These are phyloP conservation scores for Takashimella tepidaria DNA, from an alignment of 1,284 basidiomycete genomes.

Conservation along the genomic window DNA sequence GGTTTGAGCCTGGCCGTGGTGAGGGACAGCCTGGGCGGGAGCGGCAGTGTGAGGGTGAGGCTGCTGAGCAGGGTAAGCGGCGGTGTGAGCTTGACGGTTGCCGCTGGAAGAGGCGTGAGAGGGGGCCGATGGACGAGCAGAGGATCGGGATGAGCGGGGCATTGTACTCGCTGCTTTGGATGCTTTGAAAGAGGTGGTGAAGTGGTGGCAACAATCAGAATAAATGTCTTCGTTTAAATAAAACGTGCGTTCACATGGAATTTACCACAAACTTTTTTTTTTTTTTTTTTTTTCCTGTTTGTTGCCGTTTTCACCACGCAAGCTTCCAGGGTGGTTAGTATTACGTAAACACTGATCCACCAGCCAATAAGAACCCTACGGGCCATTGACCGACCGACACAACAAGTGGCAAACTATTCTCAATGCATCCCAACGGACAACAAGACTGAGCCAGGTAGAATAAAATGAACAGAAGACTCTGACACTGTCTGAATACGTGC, in stretches of 20 bases:
- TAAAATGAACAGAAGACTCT: too few relatives aligned
- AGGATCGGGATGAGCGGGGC: slow-evolving; percentile 30
- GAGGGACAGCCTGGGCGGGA: slow-evolving; percentile 12
- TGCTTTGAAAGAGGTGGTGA: background rate
- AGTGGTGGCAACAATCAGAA: background rate
- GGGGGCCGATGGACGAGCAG: slow-evolving; percentile 39
- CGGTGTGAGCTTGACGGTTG: slow-evolving; percentile 30
- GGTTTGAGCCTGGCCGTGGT: slow-evolving; percentile 13
- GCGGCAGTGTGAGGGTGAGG: slow-evolving; percentile 17
- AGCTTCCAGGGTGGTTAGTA: too few relatives aligned
- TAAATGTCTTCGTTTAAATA: background rate
- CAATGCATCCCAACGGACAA: too few relatives aligned
- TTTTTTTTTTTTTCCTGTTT: background rate
- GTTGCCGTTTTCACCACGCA: background rate
- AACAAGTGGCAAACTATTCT: too few relatives aligned
- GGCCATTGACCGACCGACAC: too few relatives aligned
- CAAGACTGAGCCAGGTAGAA: too few relatives aligned
- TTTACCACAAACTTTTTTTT: background rate
- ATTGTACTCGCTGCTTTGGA: background rate
- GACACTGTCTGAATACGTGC: too few relatives aligned
- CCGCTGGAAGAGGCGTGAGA: slow-evolving; percentile 20
- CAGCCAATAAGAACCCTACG: too few relatives aligned
- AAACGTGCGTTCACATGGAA: background rate
- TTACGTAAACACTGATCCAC: too few relatives aligned
- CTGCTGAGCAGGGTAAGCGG: slow-evolving; percentile 29